These are phyloP conservation scores for Pythium vanterpoolii DNA, from an alignment of 352 stramenopile species.

Conservation along the genomic window DNA sequence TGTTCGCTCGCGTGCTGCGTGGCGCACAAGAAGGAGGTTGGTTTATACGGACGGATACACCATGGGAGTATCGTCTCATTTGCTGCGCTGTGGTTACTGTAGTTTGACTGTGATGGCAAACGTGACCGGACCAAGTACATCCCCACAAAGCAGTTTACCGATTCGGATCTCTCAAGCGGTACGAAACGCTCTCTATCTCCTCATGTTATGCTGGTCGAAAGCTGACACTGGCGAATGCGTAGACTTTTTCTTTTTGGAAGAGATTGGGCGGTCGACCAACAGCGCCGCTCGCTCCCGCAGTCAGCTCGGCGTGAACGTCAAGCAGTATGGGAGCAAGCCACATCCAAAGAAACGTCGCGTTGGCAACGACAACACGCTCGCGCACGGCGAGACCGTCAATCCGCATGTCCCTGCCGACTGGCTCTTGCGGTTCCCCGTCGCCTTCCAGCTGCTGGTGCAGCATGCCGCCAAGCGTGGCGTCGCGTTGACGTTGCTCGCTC, in stretches of 20 bases:
- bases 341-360: constrained; percentile 22
- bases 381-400: constrained; percentile 15
- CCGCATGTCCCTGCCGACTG: constrained; percentile 41
- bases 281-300: constrained; percentile 24
- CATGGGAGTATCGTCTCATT: background rate
- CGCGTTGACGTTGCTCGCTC: constrained; percentile 61
- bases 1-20: constrained; percentile 79
- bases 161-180: constrained; percentile 77
- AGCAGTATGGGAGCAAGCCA: constrained; percentile 12
- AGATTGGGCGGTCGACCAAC: constrained; percentile 29
- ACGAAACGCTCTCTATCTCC: background rate
- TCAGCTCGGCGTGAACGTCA: constrained; percentile 24
- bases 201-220: background rate
- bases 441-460: constrained; percentile 64
- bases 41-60: background rate
- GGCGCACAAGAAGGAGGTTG: constrained; percentile 75
- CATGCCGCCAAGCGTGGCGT: constrained; percentile 68
- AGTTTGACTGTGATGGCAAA: constrained; percentile 81
- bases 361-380: background rate
- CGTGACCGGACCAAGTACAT: constrained; percentile 83
- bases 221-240: background rate
- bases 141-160: constrained; percentile 60
- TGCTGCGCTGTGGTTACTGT: background rate
- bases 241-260: constrained; percentile 46
- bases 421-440: constrained; percentile 64